Percentiles rank a stretch among this genome's conserved stretches.
phyloP scores from a whole-genome alignment of 768 basidiomycete genomes.

The Xerocomellus amylosporus region DNA sequence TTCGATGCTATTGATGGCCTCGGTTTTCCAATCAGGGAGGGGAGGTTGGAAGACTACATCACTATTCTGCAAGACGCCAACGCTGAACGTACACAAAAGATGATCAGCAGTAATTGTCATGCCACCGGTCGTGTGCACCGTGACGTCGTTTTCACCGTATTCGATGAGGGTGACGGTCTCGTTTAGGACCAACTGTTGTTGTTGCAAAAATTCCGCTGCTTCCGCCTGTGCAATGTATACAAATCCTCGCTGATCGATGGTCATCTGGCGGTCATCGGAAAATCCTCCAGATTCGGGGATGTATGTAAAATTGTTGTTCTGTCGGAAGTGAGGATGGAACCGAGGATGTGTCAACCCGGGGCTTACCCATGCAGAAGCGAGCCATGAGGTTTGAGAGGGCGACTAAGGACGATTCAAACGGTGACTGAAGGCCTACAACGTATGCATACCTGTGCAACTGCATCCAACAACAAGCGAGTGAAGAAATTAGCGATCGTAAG shows the following conservation, averaged over 20 bases:
- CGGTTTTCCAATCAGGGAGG: constrained; percentile 57
- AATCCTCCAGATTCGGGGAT: constrained; percentile 53
- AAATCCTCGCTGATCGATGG: constrained; percentile 64
- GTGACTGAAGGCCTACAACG: not conserved
- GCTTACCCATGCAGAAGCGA: constrained; percentile 60
- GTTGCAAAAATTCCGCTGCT: constrained; percentile 49
- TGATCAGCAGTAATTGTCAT: constrained; percentile 48
- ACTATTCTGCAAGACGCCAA: constrained; percentile 63
- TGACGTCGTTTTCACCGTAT: constrained; percentile 48
- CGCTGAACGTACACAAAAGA: constrained; percentile 63
- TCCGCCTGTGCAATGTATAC: constrained; percentile 54
- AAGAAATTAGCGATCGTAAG: constrained; percentile 1
- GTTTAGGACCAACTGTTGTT: constrained; percentile 47
- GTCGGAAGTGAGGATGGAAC: not conserved
- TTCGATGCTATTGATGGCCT: constrained; percentile 58
- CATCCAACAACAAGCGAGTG: not conserved
- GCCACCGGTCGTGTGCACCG: constrained; percentile 45
- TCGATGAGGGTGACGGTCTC: constrained; percentile 47
- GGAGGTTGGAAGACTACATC: constrained; percentile 55
- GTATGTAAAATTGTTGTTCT: constrained; percentile 67
- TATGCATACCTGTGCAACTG: constrained; percentile 28
- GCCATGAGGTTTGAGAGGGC: constrained; percentile 60
- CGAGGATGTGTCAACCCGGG: not conserved
- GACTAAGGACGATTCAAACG: constrained; percentile 44
- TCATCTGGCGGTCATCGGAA: constrained; percentile 51